Percentiles rank a stretch among this genome's conserved stretches.
phyloP scores from a whole-genome alignment of 352 stramenopile genomes.

The Globisporangium splendens region DNA sequence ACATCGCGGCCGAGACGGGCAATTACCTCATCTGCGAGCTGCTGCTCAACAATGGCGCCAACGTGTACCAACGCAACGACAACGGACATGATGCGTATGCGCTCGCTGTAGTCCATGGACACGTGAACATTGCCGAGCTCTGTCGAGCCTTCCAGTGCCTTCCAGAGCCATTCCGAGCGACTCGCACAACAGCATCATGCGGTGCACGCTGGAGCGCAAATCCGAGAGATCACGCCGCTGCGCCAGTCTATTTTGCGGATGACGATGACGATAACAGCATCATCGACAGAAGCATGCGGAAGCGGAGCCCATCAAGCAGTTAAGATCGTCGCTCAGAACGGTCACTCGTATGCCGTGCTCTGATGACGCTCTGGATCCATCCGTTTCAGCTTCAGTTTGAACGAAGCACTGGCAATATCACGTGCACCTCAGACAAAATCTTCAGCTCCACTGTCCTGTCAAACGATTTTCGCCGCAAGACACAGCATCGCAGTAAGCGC shows the following conservation, averaged over 20 bases:
- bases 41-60: slow-evolving; percentile 24
- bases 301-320: slow-evolving; percentile 8
- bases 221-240: slow-evolving; percentile 8
- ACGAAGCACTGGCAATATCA: background rate
- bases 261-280: slow-evolving; percentile 17
- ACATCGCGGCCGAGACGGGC: slow-evolving; percentile 52
- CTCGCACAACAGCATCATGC: too few relatives aligned
- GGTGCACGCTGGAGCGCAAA: background rate
- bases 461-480: slow-evolving; percentile 1
- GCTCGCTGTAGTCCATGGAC: slow-evolving; percentile 10
- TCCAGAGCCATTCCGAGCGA: slow-evolving; percentile 3
- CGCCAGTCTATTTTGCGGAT: slow-evolving; percentile 1
- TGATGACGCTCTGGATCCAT: background rate
- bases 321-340: slow-evolving; percentile 15
- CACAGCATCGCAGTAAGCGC: background rate
- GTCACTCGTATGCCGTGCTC: slow-evolving; percentile 14
- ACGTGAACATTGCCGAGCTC: slow-evolving; percentile 17
- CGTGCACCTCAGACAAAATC: too few relatives aligned
- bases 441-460: background rate
- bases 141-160: slow-evolving; percentile 13
- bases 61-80: slow-evolving; percentile 15
- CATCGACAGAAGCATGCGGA: slow-evolving; percentile 9
- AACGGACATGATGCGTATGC: slow-evolving; percentile 12
- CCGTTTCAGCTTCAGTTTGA: background rate
- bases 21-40: slow-evolving; percentile 46